Evolutionary conservation across 2,329 filamentous ascomycete species (phyloP).

Genomic region (Fusarium irregulare): DNA sequence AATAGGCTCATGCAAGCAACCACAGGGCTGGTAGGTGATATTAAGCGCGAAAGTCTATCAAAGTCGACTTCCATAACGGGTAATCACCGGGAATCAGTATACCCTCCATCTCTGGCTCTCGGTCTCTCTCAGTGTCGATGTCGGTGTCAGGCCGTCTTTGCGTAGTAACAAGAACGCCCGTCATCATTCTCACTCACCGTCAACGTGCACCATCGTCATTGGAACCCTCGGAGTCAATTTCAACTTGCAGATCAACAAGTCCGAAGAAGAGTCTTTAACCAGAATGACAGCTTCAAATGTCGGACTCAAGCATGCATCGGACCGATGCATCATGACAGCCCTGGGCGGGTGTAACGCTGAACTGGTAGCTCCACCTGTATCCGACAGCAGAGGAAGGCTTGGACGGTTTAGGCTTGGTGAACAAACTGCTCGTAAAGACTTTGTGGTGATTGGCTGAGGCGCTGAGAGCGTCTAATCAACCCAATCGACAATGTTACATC

Average conservation of each 20-base stretch:
- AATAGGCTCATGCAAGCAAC: constrained; percentile 31
- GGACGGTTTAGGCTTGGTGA: constrained; percentile 24
- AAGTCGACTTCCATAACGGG: constrained; percentile 21
- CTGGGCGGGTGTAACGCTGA: constrained; percentile 24
- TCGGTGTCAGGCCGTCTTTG: neutral
- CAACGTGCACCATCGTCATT: neutral
- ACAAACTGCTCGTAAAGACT: constrained; percentile 31
- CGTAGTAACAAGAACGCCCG: neutral
- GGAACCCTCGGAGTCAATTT: constrained; percentile 1
- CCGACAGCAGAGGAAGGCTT: constrained; percentile 25
- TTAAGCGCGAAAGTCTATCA: constrained; percentile 24
- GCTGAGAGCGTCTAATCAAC: constrained; percentile 48
- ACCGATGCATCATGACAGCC: constrained; percentile 29
- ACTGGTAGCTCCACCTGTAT: constrained; percentile 19
- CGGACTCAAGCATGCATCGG: constrained; percentile 24
- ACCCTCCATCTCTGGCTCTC: constrained; percentile 7
- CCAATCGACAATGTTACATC: constrained; percentile 42
- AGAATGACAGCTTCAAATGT: constrained; percentile 22
- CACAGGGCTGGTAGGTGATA: constrained; percentile 18
- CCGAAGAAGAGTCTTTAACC: neutral
- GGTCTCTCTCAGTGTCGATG: neutral
- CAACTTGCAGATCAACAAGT: constrained; percentile 3
- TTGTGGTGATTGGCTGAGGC: constrained; percentile 13
- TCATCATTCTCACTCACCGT: constrained; percentile 10
- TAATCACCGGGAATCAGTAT: constrained; percentile 28